phyloP scores from a whole-genome alignment of 768 basidiomycete genomes.

The Tulasnella sp. region DNA sequence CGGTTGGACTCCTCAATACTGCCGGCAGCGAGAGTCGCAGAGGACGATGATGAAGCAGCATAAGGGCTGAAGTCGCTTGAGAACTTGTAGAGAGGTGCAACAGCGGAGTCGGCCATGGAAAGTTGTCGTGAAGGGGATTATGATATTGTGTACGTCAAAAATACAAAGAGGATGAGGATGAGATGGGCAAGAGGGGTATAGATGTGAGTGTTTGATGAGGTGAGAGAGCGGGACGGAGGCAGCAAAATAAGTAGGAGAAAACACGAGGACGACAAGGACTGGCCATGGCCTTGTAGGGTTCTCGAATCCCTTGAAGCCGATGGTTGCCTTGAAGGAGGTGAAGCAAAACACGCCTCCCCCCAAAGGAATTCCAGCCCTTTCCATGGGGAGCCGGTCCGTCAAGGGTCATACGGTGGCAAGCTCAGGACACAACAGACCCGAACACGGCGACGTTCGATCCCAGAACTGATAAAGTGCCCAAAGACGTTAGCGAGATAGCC shows the following conservation, averaged over 20 bases:
- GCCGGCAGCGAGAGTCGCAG: not conserved
- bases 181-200: not conserved
- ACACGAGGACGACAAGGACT: slow-evolving; percentile 1
- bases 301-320: not conserved
- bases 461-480: not conserved
- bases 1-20: not conserved
- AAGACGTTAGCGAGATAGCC: slow-evolving; percentile 1
- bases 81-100: not conserved
- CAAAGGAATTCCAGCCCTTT: not conserved
- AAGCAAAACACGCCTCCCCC: not conserved
- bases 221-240: slow-evolving; percentile 3
- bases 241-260: slow-evolving; percentile 9
- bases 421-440: not conserved
- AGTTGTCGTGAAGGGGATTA: not conserved
- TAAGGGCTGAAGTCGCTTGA: not conserved
- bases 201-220: not conserved
- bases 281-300: not conserved
- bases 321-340: not conserved
- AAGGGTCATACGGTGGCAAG: slow-evolving; percentile 2
- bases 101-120: slow-evolving; percentile 11
- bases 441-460: slow-evolving; percentile 8
- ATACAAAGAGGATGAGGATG: not conserved
- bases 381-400: not conserved
- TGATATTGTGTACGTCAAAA: slow-evolving; percentile 1
- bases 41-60: slow-evolving; percentile 5